A percentile compares a stretch with the other conserved stretches of the same genome.
Evolutionary conservation across 306 rosid genomes (phyloP).

Genomic region (Spatholobus suberectus): DNA sequence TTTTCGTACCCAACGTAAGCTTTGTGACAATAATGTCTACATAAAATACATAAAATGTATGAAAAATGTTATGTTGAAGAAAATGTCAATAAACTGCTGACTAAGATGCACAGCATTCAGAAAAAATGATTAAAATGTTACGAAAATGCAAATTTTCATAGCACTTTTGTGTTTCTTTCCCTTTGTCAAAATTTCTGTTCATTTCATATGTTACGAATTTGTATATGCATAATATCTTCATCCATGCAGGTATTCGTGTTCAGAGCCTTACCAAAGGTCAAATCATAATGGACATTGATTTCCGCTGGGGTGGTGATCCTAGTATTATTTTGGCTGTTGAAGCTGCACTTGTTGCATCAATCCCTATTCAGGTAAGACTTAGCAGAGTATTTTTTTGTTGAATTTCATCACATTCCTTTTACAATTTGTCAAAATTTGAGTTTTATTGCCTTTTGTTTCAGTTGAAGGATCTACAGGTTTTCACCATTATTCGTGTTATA

Average conservation of each 20-base stretch:
- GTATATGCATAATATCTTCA: constrained; percentile 15
- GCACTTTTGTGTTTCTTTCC: not conserved
- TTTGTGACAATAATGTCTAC: not conserved
- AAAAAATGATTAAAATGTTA: constrained; percentile 3
- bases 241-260: constrained; percentile 85
- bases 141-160: not conserved
- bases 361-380: constrained; percentile 86
- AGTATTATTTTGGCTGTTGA: constrained; percentile 90
- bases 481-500: constrained; percentile 85
- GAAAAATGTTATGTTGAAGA: not conserved
- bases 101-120: not conserved
- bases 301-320: constrained; percentile 99
- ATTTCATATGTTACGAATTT: constrained; percentile 9
- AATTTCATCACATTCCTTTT: constrained; percentile 21
- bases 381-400: not conserved
- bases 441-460: constrained; percentile 48
- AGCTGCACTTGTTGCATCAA: constrained; percentile 97
- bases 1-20: not conserved
- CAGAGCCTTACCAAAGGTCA: constrained; percentile 97
- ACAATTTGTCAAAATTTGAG: constrained; percentile 9
- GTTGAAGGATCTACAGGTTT: constrained; percentile 98
- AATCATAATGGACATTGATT: constrained; percentile 94
- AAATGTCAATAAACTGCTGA: not conserved
- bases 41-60: not conserved
- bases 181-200: not conserved